phyloP scores from a whole-genome alignment of 345 rosid genomes.

The Syzygium aromaticum region DNA sequence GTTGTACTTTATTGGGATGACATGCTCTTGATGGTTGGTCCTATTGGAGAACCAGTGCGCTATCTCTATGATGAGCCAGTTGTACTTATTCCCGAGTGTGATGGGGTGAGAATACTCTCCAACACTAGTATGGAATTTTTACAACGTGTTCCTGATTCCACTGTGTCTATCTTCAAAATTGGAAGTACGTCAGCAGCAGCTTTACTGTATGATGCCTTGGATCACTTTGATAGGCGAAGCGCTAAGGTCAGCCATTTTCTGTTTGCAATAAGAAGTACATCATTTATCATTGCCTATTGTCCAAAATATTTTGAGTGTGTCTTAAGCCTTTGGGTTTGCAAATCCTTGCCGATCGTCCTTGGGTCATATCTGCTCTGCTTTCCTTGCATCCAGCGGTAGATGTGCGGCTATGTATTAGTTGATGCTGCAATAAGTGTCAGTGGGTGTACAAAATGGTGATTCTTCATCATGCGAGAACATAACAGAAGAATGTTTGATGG shows the following conservation, averaged over 20 bases:
- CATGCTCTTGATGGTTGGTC: constrained; percentile 91
- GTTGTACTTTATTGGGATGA: constrained; percentile 93
- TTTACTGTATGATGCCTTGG: constrained; percentile 83
- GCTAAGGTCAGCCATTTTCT: constrained; percentile 53
- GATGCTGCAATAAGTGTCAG: not conserved
- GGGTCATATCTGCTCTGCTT: not conserved
- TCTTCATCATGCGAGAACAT: not conserved
- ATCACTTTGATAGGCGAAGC: constrained; percentile 93
- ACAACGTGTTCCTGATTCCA: constrained; percentile 94
- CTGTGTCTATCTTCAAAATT: constrained; percentile 84
- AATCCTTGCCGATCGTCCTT: not conserved
- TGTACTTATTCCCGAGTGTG: constrained; percentile 86
- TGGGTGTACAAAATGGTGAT: not conserved
- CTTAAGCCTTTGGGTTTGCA: not conserved
- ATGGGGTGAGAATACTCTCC: constrained; percentile 92
- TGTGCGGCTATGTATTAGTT: not conserved
- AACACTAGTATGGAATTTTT: constrained; percentile 85
- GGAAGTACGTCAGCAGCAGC: constrained; percentile 99
- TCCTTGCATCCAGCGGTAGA: not conserved
- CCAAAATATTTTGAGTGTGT: not conserved
- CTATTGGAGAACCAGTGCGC: constrained; percentile 68
- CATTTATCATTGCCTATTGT: not conserved
- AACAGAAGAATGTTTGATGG: not conserved
- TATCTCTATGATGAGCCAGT: constrained; percentile 86
- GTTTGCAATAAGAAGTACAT: not conserved